Percentiles rank a stretch among this genome's conserved stretches.
These are phyloP conservation scores for Pestalotiopsis sp. DNA, from an alignment of 2,329 filamentous ascomycete species.

Conservation along the genomic window DNA sequence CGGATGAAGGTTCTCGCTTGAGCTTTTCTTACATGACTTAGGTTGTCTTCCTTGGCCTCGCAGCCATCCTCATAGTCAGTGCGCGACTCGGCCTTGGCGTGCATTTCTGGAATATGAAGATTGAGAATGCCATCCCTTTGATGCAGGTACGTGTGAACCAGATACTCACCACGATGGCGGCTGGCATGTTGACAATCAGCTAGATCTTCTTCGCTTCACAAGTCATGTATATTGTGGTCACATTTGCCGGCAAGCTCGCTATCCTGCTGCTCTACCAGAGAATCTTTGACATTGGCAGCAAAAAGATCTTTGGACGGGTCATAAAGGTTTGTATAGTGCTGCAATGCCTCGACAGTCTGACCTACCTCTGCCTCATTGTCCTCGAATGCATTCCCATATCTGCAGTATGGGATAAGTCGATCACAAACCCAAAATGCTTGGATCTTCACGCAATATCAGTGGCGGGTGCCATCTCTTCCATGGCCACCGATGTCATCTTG, in stretches of 20 bases:
- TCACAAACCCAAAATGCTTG: neutral
- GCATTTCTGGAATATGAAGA: constrained; percentile 6
- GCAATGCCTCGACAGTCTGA: neutral
- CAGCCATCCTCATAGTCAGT: constrained; percentile 4
- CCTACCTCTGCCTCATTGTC: neutral
- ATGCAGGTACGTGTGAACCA: neutral
- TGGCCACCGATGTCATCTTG: constrained; percentile 1
- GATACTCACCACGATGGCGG: no score
- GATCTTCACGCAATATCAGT: neutral
- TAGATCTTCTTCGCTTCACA: constrained; percentile 7
- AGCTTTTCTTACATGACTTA: neutral
- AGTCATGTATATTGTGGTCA: constrained; percentile 1
- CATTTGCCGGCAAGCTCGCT: neutral
- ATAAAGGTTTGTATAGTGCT: neutral
- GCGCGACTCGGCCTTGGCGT: neutral
- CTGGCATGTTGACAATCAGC: neutral
- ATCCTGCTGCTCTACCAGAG: neutral
- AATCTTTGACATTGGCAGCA: neutral
- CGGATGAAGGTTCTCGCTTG: neutral
- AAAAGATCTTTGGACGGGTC: neutral
- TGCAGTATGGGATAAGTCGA: constrained; percentile 4
- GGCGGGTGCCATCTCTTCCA: neutral
- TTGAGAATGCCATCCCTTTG: neutral
- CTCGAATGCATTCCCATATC: neutral
- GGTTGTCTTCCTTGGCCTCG: neutral